These are phyloP conservation scores for Dactylellina leptospora DNA, from an alignment of 2,329 filamentous ascomycete genomes.

Conservation along the genomic window DNA sequence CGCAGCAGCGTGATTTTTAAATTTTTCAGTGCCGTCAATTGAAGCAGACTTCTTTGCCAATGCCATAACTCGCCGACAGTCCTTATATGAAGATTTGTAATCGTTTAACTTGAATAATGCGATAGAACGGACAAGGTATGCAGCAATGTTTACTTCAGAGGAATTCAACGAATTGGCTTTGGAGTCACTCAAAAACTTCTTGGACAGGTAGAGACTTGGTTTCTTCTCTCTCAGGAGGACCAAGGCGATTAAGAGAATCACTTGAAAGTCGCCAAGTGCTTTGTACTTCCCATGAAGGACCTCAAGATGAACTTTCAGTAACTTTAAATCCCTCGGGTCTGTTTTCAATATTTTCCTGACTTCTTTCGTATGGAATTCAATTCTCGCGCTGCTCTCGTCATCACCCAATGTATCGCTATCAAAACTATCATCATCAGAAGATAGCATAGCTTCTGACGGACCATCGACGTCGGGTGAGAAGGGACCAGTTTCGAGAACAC, in stretches of 20 bases:
- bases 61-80: not conserved
- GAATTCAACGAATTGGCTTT: not conserved
- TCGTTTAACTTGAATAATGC: not conserved
- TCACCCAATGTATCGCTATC: not conserved
- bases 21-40: not conserved
- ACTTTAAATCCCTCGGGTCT: not conserved
- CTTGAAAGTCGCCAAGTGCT: not conserved
- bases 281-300: not conserved
- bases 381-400: not conserved
- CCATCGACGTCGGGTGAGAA: too few species aligned
- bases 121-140: not conserved
- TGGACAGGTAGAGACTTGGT: not conserved
- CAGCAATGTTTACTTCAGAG: not conserved
- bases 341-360: not conserved
- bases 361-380: not conserved
- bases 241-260: not conserved
- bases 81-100: not conserved
- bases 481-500: too few species aligned
- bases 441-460: too few species aligned
- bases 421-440: not conserved
- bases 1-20: not conserved
- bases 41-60: not conserved
- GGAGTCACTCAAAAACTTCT: not conserved
- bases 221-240: not conserved
- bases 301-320: not conserved